Percentiles rank a stretch among this genome's conserved stretches.
These are phyloP conservation scores for Podospora tetraspora DNA, from an alignment of 495 filamentous ascomycete genomes.

Conservation along the genomic window DNA sequence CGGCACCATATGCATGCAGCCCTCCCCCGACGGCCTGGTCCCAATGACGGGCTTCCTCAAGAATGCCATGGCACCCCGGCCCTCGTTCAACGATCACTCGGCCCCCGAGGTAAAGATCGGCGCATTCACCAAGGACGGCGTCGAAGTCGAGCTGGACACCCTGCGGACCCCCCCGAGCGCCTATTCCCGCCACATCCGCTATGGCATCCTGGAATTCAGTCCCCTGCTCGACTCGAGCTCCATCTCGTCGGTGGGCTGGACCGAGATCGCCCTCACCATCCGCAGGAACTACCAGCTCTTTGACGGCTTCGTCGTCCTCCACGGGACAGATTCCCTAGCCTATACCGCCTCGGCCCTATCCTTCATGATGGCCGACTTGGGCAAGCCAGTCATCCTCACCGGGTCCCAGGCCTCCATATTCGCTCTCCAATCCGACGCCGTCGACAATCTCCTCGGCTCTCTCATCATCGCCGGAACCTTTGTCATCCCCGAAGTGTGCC, in stretches of 20 bases:
- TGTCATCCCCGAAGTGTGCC: conserved; percentile 90
- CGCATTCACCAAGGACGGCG: conserved; percentile 38
- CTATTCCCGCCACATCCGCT: conserved; percentile 78
- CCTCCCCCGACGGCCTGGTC: conserved; percentile 57
- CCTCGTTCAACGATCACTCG: conserved; percentile 85
- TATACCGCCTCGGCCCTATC: conserved; percentile 89
- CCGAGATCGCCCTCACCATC: conserved; percentile 68
- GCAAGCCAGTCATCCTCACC: conserved; percentile 87
- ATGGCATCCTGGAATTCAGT: conserved; percentile 80
- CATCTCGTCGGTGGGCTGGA: conserved; percentile 87
- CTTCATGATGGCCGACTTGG: conserved; percentile 90
- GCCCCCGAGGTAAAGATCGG: conserved; percentile 31
- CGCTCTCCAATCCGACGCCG: conserved; percentile 87
- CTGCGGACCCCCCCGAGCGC: conserved; percentile 75
- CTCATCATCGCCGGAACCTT: conserved; percentile 94
- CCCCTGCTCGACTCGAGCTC: conserved; percentile 86
- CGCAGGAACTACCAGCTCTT: conserved; percentile 80
- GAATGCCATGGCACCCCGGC: conserved; percentile 72
- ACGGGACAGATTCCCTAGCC: conserved; percentile 89
- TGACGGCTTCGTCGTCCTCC: conserved; percentile 93
- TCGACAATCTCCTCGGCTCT: conserved; percentile 90
- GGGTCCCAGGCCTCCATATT: conserved; percentile 92
- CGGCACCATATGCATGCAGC: conserved; percentile 93
- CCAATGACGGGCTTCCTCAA: conserved; percentile 79
- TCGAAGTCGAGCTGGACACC: conserved; percentile 41